phyloP scores from a whole-genome alignment of 1,139 yeast species.

The Lodderomyces metapsilosis region DNA sequence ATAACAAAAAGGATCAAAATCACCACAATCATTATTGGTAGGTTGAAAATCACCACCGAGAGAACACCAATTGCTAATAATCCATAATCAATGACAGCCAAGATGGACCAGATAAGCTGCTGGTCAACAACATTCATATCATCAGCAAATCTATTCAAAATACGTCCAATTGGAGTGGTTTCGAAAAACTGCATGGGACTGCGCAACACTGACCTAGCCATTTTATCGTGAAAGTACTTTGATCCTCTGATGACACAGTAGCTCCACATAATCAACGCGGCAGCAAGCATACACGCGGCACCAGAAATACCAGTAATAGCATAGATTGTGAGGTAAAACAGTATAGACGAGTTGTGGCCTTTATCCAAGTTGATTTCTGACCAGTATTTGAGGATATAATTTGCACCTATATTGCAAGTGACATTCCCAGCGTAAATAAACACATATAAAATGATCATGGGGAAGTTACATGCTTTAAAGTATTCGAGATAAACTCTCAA shows the following conservation, averaged over 20 bases:
- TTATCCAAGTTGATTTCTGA: slow-evolving; percentile 29
- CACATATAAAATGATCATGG: slow-evolving; percentile 24
- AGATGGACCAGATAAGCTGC: slow-evolving; percentile 29
- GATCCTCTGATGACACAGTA: slow-evolving; percentile 30
- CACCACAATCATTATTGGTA: slow-evolving; percentile 34
- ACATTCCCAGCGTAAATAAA: slow-evolving; percentile 21
- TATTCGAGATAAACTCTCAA: slow-evolving; percentile 31
- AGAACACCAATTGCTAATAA: slow-evolving; percentile 26
- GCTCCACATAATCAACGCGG: slow-evolving; percentile 29
- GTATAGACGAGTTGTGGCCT: slow-evolving; percentile 19
- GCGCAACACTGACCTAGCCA: slow-evolving; percentile 33
- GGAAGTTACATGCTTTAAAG: slow-evolving; percentile 32
- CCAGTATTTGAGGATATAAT: slow-evolving; percentile 33
- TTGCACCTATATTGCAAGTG: slow-evolving; percentile 22
- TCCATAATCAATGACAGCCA: slow-evolving; percentile 21
- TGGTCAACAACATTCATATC: slow-evolving; percentile 34
- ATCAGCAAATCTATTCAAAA: slow-evolving; percentile 37
- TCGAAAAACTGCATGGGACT: slow-evolving; percentile 45
- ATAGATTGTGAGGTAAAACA: slow-evolving; percentile 23
- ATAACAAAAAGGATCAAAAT: slow-evolving; percentile 21
- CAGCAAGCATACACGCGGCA: slow-evolving; percentile 23
- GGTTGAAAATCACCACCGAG: slow-evolving; percentile 27
- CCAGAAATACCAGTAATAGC: slow-evolving; percentile 25
- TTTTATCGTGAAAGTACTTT: slow-evolving; percentile 31
- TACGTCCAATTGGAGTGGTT: slow-evolving; percentile 40